Evolutionary conservation across 768 basidiomycete species (phyloP), one percentile per base, ranked within the genome.

Genomic region (Candolleomyces eurysporus): DNA sequence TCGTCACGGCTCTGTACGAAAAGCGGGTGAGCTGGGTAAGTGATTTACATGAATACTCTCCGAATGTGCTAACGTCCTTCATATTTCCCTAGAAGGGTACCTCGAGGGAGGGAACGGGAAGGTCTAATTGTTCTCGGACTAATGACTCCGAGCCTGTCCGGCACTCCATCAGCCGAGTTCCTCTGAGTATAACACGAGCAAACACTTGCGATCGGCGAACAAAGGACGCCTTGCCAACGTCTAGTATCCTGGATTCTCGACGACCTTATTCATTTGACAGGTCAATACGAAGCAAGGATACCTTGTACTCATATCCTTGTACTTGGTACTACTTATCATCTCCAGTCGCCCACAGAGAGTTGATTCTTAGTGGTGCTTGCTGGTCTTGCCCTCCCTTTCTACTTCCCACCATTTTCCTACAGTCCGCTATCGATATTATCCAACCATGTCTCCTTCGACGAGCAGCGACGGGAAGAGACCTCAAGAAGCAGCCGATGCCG

Each of bases 401-500:
- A 8, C 36, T 11, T 36, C 36, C 5, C 11, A 36, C 36, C 11
- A 3, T 36, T 36, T 5, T 11, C 36, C 36, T 36, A 8, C 36
- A 36, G 1, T 36, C 36, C 36, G 36, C 36, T 11, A 36, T 26
- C 26, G 26, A 26, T 26, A 26, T 26, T 4, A 36, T 11, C 6
- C 11, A 36, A 36, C 6, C 36, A 46, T 46, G 45, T 46, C 45
- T 21, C 16, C 45, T 14, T 17, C 45, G 16, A 46, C 45, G 16
- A 21, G 19, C 19, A 17, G 4, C 16, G 4, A 7, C 16, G 45
- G 45, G 17, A 21, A 46, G 17, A 46, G 17, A 7, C 45, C 19
- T 17, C 45, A 46, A 7, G 49, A 22, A 51, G 49, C 21, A 14
- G 49, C n/a, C 5, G 9, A 31, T 30, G 30, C 71, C 22, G 60